phyloP scores from a whole-genome alignment of 306 rosid species.

The Erythrophleum fordii region DNA sequence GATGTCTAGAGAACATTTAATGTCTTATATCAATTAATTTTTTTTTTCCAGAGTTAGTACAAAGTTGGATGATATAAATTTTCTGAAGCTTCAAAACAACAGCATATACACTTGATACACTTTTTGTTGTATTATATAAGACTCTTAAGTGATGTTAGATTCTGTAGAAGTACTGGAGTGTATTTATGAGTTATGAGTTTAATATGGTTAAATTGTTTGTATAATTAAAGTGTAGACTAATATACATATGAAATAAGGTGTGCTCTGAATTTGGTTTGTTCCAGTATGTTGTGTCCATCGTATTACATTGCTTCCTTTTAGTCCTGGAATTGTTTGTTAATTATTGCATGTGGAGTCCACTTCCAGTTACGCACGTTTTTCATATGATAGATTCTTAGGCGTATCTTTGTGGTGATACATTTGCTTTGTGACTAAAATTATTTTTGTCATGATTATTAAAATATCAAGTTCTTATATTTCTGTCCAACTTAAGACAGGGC shows the following conservation, averaged over 20 bases:
- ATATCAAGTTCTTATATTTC: slow-evolving; percentile 26
- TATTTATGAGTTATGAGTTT: neutral
- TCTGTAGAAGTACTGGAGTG: neutral
- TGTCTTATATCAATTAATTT: neutral
- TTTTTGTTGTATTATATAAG: neutral
- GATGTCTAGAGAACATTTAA: neutral
- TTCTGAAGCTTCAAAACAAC: slow-evolving; percentile 23
- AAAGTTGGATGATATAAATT: neutral
- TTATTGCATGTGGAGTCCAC: neutral
- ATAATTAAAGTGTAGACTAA: slow-evolving; percentile 1
- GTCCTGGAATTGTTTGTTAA: slow-evolving; percentile 4
- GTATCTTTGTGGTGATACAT: neutral
- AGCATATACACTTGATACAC: neutral
- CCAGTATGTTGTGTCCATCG: slow-evolving; percentile 14
- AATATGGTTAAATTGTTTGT: slow-evolving; percentile 19
- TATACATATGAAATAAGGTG: neutral
- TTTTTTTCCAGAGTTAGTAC: neutral
- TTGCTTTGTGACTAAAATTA: neutral
- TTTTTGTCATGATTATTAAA: neutral
- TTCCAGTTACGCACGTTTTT: slow-evolving; percentile 24
- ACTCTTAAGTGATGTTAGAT: neutral
- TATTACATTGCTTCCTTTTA: slow-evolving; percentile 4
- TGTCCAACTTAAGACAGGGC: slow-evolving; percentile 43
- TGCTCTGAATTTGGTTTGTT: slow-evolving; percentile 22
- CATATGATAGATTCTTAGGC: slow-evolving; percentile 19